Evolutionary conservation across 2,329 filamentous ascomycete genomes (phyloP).

Genomic region (Bipolaris victoriae): DNA sequence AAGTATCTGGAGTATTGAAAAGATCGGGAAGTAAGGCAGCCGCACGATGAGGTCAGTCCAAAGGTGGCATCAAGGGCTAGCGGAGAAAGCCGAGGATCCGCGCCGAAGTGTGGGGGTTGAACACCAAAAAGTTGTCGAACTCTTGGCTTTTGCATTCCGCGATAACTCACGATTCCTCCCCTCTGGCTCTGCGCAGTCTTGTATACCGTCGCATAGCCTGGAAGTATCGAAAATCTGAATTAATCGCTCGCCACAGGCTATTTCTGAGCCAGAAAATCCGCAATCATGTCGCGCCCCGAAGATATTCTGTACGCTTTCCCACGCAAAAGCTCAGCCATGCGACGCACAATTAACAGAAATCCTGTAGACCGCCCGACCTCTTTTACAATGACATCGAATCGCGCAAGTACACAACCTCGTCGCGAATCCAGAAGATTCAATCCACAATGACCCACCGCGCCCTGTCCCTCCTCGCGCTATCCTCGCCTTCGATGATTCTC

Average conservation of each 20-base stretch:
- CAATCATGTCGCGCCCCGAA: constrained; percentile 93
- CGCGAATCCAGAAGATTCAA: constrained; percentile 94
- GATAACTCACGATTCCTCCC: neutral
- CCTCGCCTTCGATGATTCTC: constrained; percentile 82
- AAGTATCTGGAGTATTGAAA: constrained; percentile 5
- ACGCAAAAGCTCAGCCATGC: constrained; percentile 15
- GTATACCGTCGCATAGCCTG: neutral
- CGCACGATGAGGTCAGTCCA: constrained; percentile 34
- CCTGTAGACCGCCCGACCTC: constrained; percentile 81
- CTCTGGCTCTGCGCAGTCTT: neutral
- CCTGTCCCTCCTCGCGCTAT: constrained; percentile 85
- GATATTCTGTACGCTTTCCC: constrained; percentile 75
- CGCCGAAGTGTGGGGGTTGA: constrained; percentile 28
- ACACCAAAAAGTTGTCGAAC: constrained; percentile 35
- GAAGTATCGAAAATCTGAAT: neutral
- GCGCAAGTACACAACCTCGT: constrained; percentile 95
- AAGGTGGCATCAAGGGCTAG: constrained; percentile 32
- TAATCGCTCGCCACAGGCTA: neutral
- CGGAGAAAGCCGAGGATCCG: constrained; percentile 23
- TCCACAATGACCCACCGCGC: constrained; percentile 92
- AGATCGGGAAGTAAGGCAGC: constrained; percentile 11
- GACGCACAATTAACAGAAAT: constrained; percentile 14
- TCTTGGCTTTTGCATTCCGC: constrained; percentile 21
- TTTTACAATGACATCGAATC: constrained; percentile 97
- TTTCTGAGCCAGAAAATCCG: constrained; percentile 12